Percentiles rank a stretch among this genome's conserved stretches.
phyloP scores from a whole-genome alignment of 164 flowering plant species.

The Stephania yunnanensis region DNA sequence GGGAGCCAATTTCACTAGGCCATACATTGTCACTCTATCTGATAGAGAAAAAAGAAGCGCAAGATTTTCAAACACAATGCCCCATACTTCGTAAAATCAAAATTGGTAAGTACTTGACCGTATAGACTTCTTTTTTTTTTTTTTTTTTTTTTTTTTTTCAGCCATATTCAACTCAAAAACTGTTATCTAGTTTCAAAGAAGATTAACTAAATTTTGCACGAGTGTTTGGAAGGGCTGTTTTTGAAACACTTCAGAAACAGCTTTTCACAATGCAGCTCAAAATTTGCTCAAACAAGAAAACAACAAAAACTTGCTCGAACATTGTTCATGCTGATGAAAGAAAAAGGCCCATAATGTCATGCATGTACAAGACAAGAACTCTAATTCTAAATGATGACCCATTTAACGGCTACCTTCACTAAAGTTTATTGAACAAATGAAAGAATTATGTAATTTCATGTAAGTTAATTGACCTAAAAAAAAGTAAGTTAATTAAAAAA shows the following conservation, averaged over 20 bases:
- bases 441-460: background rate
- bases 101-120: background rate
- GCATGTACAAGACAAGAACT: background rate
- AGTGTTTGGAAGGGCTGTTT: too few relatives aligned
- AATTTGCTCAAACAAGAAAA: too few relatives aligned
- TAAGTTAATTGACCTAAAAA: background rate
- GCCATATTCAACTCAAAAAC: too few relatives aligned
- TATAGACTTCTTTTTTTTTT: too few relatives aligned
- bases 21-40: constrained; percentile 17
- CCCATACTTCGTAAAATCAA: background rate
- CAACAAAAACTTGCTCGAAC: too few relatives aligned
- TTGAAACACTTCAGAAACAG: too few relatives aligned
- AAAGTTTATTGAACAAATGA: background rate
- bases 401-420: background rate
- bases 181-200: too few relatives aligned
- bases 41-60: constrained; percentile 9
- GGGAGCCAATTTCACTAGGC: constrained; percentile 3
- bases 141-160: too few relatives aligned
- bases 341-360: background rate
- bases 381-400: background rate
- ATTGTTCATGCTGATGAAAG: too few relatives aligned
- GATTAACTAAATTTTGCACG: too few relatives aligned
- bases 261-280: too few relatives aligned
- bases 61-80: background rate
- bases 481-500: background rate